These are phyloP conservation scores for Eutrema heterophyllum DNA, from an alignment of 345 rosid species.

Conservation along the genomic window DNA sequence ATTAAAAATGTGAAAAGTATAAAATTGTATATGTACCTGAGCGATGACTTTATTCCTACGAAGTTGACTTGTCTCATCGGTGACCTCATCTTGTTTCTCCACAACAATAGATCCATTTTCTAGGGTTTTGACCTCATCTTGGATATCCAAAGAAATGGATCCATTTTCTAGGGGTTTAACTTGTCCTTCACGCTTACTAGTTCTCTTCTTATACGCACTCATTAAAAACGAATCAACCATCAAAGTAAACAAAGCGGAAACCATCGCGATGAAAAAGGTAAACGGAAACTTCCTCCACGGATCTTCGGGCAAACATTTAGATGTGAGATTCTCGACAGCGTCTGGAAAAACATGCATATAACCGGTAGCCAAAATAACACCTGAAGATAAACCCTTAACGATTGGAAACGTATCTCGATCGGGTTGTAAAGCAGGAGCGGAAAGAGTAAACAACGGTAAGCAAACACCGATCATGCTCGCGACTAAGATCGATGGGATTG, in stretches of 20 bases:
- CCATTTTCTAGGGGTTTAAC: background rate
- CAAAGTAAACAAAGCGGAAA: conserved; percentile 25
- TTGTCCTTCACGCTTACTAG: background rate
- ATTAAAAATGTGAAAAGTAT: background rate
- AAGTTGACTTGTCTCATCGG: background rate
- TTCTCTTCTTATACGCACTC: conserved; percentile 8
- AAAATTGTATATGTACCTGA: conserved; percentile 10
- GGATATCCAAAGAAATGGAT: background rate
- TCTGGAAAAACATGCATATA: conserved; percentile 42
- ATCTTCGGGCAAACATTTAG: conserved; percentile 23
- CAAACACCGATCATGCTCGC: conserved; percentile 30
- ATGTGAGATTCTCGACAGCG: conserved; percentile 19
- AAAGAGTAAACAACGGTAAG: background rate
- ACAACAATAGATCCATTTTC: background rate
- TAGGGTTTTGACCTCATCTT: conserved; percentile 1
- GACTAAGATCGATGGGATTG: conserved; percentile 24
- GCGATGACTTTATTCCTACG: conserved; percentile 25
- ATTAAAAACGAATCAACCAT: conserved; percentile 31
- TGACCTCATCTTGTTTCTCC: background rate
- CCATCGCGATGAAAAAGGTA: conserved; percentile 34
- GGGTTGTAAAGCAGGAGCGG: conserved; percentile 20
- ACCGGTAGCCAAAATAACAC: conserved; percentile 38
- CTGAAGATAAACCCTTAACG: conserved; percentile 31
- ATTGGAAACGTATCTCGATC: conserved; percentile 13
- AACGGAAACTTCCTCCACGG: conserved; percentile 42